Evolutionary conservation across 495 filamentous ascomycete genomes (phyloP).

Genomic region (Zalerion maritima): DNA sequence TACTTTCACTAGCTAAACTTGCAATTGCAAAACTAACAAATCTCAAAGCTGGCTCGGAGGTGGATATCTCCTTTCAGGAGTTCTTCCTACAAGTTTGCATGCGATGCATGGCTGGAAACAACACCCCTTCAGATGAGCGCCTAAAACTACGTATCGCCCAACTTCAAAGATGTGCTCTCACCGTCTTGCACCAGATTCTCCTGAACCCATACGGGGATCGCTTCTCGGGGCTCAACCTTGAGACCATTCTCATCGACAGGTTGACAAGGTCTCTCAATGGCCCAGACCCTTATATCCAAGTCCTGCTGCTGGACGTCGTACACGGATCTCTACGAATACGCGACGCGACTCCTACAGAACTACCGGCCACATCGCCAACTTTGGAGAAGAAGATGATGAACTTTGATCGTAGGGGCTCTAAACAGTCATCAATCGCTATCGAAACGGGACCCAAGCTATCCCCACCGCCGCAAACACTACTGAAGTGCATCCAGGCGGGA

Average conservation of each 20-base stretch:
- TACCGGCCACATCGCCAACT: slow-evolving; percentile 26
- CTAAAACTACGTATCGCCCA: slow-evolving; percentile 31
- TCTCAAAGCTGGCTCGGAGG: slow-evolving; percentile 27
- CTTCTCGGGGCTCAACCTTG: slow-evolving; percentile 55
- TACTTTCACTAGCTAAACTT: background rate
- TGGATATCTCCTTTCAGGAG: slow-evolving; percentile 40
- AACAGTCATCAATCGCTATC: slow-evolving; percentile 8
- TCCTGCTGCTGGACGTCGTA: slow-evolving; percentile 59
- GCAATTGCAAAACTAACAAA: slow-evolving; percentile 8
- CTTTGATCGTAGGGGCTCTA: slow-evolving; percentile 16
- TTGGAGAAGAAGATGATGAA: slow-evolving; percentile 24
- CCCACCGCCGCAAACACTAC: slow-evolving; percentile 55
- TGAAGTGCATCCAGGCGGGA: slow-evolving; percentile 71
- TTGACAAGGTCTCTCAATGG: slow-evolving; percentile 48
- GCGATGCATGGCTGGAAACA: slow-evolving; percentile 37
- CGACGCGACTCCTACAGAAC: slow-evolving; percentile 31
- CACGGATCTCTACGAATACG: slow-evolving; percentile 55
- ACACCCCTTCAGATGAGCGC: slow-evolving; percentile 17
- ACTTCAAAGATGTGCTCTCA: slow-evolving; percentile 55
- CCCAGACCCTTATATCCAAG: slow-evolving; percentile 52
- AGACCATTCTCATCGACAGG: slow-evolving; percentile 54
- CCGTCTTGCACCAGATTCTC: slow-evolving; percentile 61
- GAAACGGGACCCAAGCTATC: slow-evolving; percentile 19
- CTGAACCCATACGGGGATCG: slow-evolving; percentile 52
- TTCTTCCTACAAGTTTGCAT: slow-evolving; percentile 47